Conservation (phyloP, 2,329 filamentous ascomycete genomes). For the Trichophyton mentagrophytes region DNA sequence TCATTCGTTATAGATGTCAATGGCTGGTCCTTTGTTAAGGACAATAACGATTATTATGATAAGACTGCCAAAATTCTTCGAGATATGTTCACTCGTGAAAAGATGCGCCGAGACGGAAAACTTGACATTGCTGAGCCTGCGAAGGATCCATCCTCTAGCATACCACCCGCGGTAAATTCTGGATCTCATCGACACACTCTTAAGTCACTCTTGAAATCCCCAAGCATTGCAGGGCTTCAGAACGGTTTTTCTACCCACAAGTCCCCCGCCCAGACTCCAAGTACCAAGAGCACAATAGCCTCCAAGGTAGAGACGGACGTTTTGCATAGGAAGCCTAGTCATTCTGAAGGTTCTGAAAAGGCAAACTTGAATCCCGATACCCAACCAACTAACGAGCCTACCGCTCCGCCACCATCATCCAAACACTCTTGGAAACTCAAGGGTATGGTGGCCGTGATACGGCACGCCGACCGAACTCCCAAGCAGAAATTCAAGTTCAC, state of each 20-base stretch:
- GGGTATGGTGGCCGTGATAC: constrained; percentile 89
- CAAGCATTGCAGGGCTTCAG: constrained; percentile 49
- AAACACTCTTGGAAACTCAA: constrained; percentile 98
- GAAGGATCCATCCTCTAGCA: constrained; percentile 20
- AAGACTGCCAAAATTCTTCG: constrained; percentile 75
- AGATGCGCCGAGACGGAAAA: constrained; percentile 29
- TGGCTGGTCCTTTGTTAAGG: constrained; percentile 99
- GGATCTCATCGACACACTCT: constrained; percentile 38
- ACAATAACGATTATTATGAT: constrained; percentile 97
- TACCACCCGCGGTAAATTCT: constrained; percentile 26
- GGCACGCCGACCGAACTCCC: constrained; percentile 90
- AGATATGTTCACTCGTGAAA: constrained; percentile 77
- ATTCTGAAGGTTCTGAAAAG: neutral
- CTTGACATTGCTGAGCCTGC: constrained; percentile 24
- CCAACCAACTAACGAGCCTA: constrained; percentile 17
- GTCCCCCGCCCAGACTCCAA: neutral
- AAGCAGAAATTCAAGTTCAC: constrained; percentile 99
- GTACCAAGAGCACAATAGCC: neutral
- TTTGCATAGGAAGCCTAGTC: neutral
- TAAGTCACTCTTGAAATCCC: constrained; percentile 50
- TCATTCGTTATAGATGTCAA: constrained; percentile 99
- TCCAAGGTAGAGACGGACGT: neutral
- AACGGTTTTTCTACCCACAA: constrained; percentile 15
- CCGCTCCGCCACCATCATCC: constrained; percentile 48
- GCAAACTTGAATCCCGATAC: neutral